Conservation (phyloP, 768 basidiomycete genomes). For the Auriculariales sp. region DNA sequence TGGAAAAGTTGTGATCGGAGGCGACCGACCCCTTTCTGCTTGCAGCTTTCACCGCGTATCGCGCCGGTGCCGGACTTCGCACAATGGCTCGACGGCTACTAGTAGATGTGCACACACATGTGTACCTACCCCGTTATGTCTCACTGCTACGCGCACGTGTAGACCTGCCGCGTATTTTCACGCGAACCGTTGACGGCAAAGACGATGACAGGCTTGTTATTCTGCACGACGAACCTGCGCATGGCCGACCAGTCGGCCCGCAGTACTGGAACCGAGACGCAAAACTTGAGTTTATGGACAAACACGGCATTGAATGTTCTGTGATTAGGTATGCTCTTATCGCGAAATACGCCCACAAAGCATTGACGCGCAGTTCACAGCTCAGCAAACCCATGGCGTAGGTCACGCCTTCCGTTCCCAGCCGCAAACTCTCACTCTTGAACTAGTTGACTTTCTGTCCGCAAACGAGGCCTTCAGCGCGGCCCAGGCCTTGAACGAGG, state of each 20-base stretch:
- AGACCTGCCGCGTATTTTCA: slow-evolving; percentile 52
- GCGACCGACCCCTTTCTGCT: too few species aligned
- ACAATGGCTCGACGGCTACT: slow-evolving; percentile 19
- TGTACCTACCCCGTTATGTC: slow-evolving; percentile 71
- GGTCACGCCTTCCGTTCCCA: background rate
- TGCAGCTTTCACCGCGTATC: too few species aligned
- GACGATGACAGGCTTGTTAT: slow-evolving; percentile 61
- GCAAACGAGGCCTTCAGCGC: slow-evolving; percentile 49
- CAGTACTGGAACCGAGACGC: slow-evolving; percentile 72
- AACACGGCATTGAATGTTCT: slow-evolving; percentile 64
- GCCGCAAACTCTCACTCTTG: background rate
- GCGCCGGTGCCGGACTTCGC: background rate
- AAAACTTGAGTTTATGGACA: slow-evolving; percentile 77
- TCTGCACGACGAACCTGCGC: slow-evolving; percentile 59
- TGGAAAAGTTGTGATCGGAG: too few species aligned
- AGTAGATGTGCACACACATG: slow-evolving; percentile 77
- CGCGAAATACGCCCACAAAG: slow-evolving; percentile 1
- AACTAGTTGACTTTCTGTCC: slow-evolving; percentile 54
- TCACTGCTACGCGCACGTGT: slow-evolving; percentile 50
- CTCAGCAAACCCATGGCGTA: slow-evolving; percentile 74
- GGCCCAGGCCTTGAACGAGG: slow-evolving; percentile 57
- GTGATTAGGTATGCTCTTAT: slow-evolving; percentile 43
- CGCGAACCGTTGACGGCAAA: slow-evolving; percentile 24
- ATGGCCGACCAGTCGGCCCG: slow-evolving; percentile 62
- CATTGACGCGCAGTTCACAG: slow-evolving; percentile 21